Base-by-base conservation (phyloP, 2,329 filamentous ascomycete species). In the Penicillium sp. region DNA sequence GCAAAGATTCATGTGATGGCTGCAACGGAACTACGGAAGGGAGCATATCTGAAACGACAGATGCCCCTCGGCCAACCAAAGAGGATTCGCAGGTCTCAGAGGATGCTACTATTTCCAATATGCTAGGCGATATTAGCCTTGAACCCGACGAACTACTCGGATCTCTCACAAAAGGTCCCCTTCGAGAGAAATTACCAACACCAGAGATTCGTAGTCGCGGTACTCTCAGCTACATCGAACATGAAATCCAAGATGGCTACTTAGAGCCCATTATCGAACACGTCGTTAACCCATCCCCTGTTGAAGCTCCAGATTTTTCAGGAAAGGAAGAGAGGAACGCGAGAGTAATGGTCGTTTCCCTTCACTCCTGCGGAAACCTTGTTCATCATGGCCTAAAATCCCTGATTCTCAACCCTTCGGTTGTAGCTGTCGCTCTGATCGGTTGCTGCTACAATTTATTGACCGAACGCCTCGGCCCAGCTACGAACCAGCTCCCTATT, bases 381-480 rank as follows among this genome's bases (percentile, higher is more conserved):
- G 89, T 95, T 1, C 94, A 99, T 72, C 92, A 95, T 70, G 94
- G 90, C 8, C 87, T 99, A 54, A 87, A 90, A n/a, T 95, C 93
- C 0, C 82, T 99, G 22, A 76, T 92, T 2, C 77, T 95, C 54
- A 97, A 97, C 69, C 88, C 89, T 0, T 84, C 86, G 4, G 92
- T 97, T 53, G 85, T 86, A 31, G 91, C 92, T 15, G 88, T 97
- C 22, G 93, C 93, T 54, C 92, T 99, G 70, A 91, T 99, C 57
- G 94, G 94, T 43, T 99, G 94, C 78, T 99, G 94, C 80, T 97
- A 99, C 81, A 99, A 99, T 67, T 85, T 97, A 6, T 79, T 97
- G 64, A 97, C 93, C 0, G 94, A 97, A 74, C 86, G 90, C 55
- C 83, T 97, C 11, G 90, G 90, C 0, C 90, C 92, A 2, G 89